Evolutionary conservation across 1,139 yeast species (phyloP).

Genomic region (Spencermartinsiella ligniputridi): DNA sequence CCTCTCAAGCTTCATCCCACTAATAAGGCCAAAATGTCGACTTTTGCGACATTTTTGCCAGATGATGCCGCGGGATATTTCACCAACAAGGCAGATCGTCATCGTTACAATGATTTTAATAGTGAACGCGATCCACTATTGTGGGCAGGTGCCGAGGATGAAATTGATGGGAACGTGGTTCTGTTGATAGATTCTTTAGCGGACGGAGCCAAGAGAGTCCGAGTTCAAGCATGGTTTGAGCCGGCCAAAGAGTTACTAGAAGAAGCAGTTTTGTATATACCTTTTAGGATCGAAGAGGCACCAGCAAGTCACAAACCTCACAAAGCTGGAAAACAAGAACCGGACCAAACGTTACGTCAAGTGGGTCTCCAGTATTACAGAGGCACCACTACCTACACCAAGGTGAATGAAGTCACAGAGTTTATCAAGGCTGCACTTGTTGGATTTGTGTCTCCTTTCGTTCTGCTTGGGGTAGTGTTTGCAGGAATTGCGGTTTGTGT

Average conservation of each 20-base stretch:
- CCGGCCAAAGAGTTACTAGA: not conserved
- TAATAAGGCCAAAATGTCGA: constrained; percentile 11
- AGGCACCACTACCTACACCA: constrained; percentile 14
- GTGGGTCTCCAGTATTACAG: constrained; percentile 22
- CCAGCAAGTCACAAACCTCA: not conserved
- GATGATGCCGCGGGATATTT: constrained; percentile 15
- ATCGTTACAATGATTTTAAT: constrained; percentile 15
- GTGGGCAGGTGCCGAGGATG: constrained; percentile 17
- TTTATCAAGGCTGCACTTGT: constrained; percentile 19
- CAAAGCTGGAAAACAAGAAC: not conserved
- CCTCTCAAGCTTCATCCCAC: constrained; percentile 22
- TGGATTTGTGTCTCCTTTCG: constrained; percentile 25
- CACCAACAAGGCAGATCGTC: not conserved
- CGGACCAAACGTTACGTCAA: constrained; percentile 7
- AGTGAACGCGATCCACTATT: constrained; percentile 17
- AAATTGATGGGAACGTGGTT: constrained; percentile 11
- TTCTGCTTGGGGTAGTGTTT: constrained; percentile 19
- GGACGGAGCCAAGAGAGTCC: constrained; percentile 6
- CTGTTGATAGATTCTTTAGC: constrained; percentile 12
- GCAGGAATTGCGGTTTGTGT: constrained; percentile 20
- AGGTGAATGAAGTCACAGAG: constrained; percentile 17
- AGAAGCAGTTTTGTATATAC: not conserved
- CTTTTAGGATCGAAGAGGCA: not conserved
- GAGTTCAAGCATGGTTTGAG: constrained; percentile 1
- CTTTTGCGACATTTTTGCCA: constrained; percentile 22